Evolutionary conservation across 805 yeast genomes (phyloP).

Genomic region (Priceomyces haplophilus): DNA sequence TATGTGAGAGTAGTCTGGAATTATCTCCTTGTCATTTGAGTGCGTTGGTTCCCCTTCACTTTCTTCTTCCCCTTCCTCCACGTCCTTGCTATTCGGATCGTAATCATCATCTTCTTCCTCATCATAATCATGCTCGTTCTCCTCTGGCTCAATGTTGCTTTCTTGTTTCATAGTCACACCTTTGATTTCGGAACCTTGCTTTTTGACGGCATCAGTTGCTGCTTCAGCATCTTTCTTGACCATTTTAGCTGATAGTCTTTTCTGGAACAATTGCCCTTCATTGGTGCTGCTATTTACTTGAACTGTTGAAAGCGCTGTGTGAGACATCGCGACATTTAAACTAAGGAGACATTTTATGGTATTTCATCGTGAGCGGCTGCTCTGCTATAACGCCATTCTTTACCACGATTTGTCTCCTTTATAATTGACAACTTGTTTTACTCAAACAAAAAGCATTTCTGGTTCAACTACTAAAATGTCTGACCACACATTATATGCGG

Average conservation of each 20-base stretch:
- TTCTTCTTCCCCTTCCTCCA: conserved; percentile 14
- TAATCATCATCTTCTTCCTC: conserved; percentile 34
- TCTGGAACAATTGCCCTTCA: too few relatives aligned
- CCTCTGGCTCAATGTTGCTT: conserved; percentile 13
- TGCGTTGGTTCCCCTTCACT: conserved; percentile 31
- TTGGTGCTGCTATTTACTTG: too few relatives aligned
- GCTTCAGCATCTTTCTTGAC: conserved; percentile 4
- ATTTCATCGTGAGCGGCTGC: neutral
- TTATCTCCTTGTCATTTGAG: conserved; percentile 23
- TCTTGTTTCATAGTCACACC: conserved; percentile 1
- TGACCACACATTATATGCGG: conserved; percentile 26
- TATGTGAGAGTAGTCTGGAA: conserved; percentile 47
- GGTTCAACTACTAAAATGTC: too few relatives aligned
- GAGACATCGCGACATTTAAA: neutral
- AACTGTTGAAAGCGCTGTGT: too few relatives aligned
- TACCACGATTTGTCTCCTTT: too few relatives aligned
- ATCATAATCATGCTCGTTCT: conserved; percentile 18
- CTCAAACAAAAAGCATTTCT: too few relatives aligned
- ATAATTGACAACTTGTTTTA: neutral
- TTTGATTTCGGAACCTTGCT: neutral
- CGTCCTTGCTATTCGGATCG: conserved; percentile 22
- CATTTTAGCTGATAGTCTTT: neutral
- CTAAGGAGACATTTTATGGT: neutral
- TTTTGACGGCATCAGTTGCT: neutral
- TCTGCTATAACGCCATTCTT: too few relatives aligned